Evolutionary conservation across 176 grass and related monocot species (phyloP), one percentile per base, ranked within the genome.

Genomic region (Oryza nivara): DNA sequence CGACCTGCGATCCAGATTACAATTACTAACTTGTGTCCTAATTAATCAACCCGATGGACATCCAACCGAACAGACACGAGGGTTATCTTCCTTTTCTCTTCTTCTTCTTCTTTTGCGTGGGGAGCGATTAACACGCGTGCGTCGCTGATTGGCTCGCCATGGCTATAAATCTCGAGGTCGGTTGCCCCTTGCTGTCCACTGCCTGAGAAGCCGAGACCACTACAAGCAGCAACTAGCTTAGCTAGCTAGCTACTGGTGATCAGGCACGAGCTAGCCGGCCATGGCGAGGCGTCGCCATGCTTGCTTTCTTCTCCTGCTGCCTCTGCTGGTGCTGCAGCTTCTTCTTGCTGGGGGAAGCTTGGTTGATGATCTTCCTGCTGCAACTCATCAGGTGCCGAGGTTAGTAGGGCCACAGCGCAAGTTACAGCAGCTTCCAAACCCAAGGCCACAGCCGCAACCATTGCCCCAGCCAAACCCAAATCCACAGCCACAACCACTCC

Each of bases 121-220:
- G 51, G 51, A 56, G 51, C 19, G 16, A 10, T 56, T 9, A 17
- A 2, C 45, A 52, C 72, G 9, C 16, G 73, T 6, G 47, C 0
- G 1, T 5, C 80, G 19, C 13, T 34, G 38, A 35, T 83, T 74
- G 70, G 70, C 70, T 65, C 40, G 17, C 81, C 40, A 8, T 2
- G 81, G 40, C 70, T 74, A 83, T 56, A 81, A 79, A 74, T n/a
- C 22, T 14, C 58, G n/a, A 19, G 25, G 45, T 0, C 46, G 25
- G 15, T 15, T 26, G 0, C 12, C 25, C 13, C 7, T 32, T 19
- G 46, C 25, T 6, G 4, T 11, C 16, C 2, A 2, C 16, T 4
- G 0, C 23, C 80, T 20, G 15, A 2, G 7, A n/a, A 48, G 28
- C 65, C 17, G 17, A 8, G 16, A 9, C 15, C 22, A 63, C 58